Evolutionary conservation across 2,329 filamentous ascomycete species (phyloP).

Genomic region (Verticillium nonalfalfae): DNA sequence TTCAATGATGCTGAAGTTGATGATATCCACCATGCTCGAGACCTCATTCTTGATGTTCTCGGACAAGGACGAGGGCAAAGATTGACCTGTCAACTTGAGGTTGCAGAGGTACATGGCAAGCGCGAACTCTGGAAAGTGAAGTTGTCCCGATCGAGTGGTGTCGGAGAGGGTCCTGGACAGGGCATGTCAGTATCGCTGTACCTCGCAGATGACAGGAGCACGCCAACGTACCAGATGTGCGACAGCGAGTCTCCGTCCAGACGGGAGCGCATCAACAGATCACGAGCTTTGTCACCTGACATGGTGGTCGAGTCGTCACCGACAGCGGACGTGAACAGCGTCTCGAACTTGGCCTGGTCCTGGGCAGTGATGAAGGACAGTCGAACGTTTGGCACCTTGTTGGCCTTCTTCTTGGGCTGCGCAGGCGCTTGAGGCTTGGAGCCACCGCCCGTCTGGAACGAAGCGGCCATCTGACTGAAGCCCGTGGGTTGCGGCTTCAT

Average conservation of each 20-base stretch:
- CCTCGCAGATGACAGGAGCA: not conserved
- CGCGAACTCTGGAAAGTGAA: conserved; percentile 96
- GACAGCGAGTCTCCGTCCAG: conserved; percentile 82
- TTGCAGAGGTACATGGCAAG: conserved; percentile 99
- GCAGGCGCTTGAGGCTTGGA: conserved; percentile 27
- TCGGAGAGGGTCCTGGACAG: conserved; percentile 74
- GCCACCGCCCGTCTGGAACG: conserved; percentile 49
- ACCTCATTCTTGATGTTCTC: conserved; percentile 93
- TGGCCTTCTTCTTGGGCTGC: conserved; percentile 45
- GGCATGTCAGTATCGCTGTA: conserved; percentile 12
- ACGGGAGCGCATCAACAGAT: conserved; percentile 82
- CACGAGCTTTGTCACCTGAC: conserved; percentile 86
- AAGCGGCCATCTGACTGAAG: conserved; percentile 61
- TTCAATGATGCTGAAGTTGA: conserved; percentile 87
- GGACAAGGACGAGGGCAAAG: conserved; percentile 67
- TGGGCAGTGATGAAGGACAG: conserved; percentile 92
- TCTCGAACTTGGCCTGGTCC: conserved; percentile 96
- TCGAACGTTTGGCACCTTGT: conserved; percentile 88
- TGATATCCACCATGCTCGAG: conserved; percentile 99
- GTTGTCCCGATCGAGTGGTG: conserved; percentile 90
- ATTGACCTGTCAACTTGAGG: conserved; percentile 80
- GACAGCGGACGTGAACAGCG: conserved; percentile 91
- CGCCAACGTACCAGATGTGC: conserved; percentile 72
- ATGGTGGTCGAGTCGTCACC: conserved; percentile 78
- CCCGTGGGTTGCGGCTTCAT: conserved; percentile 62